Conservation (phyloP, 1,284 basidiomycete genomes). For the Ustilago cynodontis region DNA sequence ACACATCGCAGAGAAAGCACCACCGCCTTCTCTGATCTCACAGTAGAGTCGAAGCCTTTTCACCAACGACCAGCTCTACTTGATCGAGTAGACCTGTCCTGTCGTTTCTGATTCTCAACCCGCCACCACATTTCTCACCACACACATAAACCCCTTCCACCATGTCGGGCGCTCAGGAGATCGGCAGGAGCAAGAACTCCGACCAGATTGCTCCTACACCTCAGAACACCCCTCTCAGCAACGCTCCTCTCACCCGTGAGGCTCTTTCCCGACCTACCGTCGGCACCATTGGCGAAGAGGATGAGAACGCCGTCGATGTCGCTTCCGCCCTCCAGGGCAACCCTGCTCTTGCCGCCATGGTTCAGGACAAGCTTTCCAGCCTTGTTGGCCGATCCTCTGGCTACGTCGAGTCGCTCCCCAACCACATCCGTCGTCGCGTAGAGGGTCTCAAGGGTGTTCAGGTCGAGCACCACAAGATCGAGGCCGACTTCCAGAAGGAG, state of each 20-base stretch:
- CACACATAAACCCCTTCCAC: conserved; percentile 1
- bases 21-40: conserved; percentile 8
- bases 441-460: conserved; percentile 95
- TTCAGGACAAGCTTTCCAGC: conserved; percentile 74
- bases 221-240: conserved; percentile 82
- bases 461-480: conserved; percentile 89
- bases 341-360: conserved; percentile 70
- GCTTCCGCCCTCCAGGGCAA: conserved; percentile 61
- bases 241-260: conserved; percentile 78
- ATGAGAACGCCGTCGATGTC: conserved; percentile 58
- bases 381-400: conserved; percentile 85
- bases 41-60: conserved; percentile 3
- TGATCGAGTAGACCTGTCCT: background rate
- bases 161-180: conserved; percentile 58
- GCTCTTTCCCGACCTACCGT: conserved; percentile 75
- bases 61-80: conserved; percentile 3
- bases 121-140: background rate
- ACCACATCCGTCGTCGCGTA: conserved; percentile 84
- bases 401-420: conserved; percentile 87
- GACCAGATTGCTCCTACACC: conserved; percentile 78
- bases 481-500: conserved; percentile 95
- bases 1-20: conserved; percentile 7
- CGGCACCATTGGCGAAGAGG: conserved; percentile 68
- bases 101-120: background rate
- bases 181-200: conserved; percentile 56